Evolutionary conservation across 148 eudicot genomes (phyloP).

Genomic region (Cornus suecica): DNA sequence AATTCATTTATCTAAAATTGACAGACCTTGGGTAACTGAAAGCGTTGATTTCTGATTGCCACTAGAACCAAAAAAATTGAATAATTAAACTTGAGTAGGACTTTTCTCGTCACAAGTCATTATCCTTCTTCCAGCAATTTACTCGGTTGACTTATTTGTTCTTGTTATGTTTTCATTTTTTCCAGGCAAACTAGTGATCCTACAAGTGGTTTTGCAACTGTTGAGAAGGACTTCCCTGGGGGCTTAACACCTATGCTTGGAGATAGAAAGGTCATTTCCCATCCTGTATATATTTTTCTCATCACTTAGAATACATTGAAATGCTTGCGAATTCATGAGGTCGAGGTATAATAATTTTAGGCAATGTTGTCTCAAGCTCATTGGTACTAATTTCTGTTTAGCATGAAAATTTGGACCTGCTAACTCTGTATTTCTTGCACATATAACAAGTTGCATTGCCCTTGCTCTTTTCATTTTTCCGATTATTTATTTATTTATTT

Average conservation of each 20-base stretch:
- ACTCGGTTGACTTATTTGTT: neutral
- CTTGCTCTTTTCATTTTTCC: too few species aligned
- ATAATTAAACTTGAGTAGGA: conserved; percentile 4
- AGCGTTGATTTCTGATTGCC: neutral
- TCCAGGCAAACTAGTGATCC: conserved; percentile 95
- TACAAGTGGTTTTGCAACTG: conserved; percentile 90
- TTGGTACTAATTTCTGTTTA: neutral
- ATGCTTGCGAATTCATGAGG: neutral
- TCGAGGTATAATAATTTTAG: neutral
- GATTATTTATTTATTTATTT: too few species aligned
- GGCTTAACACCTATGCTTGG: conserved; percentile 99
- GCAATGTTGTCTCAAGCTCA: neutral
- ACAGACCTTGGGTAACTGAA: neutral
- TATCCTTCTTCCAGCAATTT: conserved; percentile 1
- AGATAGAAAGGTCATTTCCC: conserved; percentile 68
- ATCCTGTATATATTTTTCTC: neutral
- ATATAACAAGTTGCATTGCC: too few species aligned
- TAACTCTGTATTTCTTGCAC: neutral
- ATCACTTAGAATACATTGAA: neutral
- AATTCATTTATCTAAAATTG: neutral
- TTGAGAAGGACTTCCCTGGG: conserved; percentile 86
- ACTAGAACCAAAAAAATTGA: neutral
- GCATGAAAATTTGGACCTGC: neutral
- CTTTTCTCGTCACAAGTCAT: neutral
- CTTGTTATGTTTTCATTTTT: neutral